Evolutionary conservation across 768 basidiomycete genomes (phyloP), one percentile per base, ranked within the genome.

Genomic region (Leucogyrophana mollusca): DNA sequence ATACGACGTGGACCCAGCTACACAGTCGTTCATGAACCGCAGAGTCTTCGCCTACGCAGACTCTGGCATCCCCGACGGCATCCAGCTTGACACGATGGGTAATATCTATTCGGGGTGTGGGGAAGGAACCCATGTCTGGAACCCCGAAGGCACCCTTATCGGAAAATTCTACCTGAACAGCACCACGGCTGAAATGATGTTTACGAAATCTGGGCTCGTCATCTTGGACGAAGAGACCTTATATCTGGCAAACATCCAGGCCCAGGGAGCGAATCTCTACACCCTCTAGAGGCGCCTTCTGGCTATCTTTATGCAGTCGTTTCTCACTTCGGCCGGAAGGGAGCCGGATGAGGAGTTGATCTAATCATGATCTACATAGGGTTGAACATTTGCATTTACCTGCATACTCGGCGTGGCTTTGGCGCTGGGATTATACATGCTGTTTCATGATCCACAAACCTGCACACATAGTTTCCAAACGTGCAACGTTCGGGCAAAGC

Each of bases 61-160:
- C 48, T 70, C 82, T 17, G 87, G 85, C 1, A 64, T 82, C 23
- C 78, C 85, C 5, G 85, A 88, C 49, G 86, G 86, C 9, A 62
- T 87, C 9, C 79, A 83, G 55, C 69, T 84, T 1, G 87, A 90
- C 54, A 66, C 66, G 4, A 60, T 72, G 0, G 83, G 83, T 0
- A 87, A 88, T 51, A 76, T 89, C 0, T 89, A 80, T 56, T 69
- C 80, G 1, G 82, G 80, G 2, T 79, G 78, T 45, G 84, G 79
- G n/a, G 87, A 88, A 46, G 86, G 85, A 32, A 74, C 79, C 1
- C 78, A 86, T 21, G 82, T 84, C 4, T 82, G 79, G 76, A 72
- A 75, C 53, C 42, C 67, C 10, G 57, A 73, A 16, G 83, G 85
- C 1, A 74, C 70, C 1, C 68, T 87, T 1, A 65, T 87, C 1